These are phyloP conservation scores for Kockovaella imperatae DNA, from an alignment of 768 basidiomycete genomes.

Conservation along the genomic window DNA sequence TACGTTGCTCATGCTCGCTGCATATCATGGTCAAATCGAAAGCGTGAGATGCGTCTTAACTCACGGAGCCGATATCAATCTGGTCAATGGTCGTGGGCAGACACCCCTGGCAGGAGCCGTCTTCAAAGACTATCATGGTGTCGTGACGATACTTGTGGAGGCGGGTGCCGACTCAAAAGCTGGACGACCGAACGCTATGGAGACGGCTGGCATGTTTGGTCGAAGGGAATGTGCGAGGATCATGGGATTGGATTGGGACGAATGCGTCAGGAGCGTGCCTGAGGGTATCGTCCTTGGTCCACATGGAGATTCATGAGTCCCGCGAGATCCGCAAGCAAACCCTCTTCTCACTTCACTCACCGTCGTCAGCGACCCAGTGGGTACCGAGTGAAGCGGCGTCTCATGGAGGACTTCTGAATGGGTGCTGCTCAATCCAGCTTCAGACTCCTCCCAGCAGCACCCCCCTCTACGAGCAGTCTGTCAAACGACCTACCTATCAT, in stretches of 20 bases:
- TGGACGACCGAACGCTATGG: neutral
- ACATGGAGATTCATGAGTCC: conserved; percentile 1
- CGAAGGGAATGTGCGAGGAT: neutral
- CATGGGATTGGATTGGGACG: neutral
- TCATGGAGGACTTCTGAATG: no score
- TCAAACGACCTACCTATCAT: no score
- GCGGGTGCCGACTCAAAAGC: neutral
- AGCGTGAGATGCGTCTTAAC: neutral
- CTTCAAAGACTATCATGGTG: neutral
- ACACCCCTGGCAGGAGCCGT: neutral
- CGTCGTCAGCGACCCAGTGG: no score
- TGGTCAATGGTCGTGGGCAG: neutral
- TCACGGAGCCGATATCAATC: neutral
- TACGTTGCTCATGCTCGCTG: conserved; percentile 1
- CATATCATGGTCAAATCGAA: neutral
- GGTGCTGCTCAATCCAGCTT: no score
- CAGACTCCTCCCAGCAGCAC: no score
- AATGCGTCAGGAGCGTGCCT: neutral
- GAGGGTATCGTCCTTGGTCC: neutral
- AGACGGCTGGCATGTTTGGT: conserved; percentile 2
- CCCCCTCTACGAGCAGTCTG: no score
- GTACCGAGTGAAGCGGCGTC: no score
- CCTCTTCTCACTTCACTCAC: no score
- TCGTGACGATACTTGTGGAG: neutral
- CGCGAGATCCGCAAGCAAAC: no score